Evolutionary conservation across 2,329 filamentous ascomycete species (phyloP), one percentile per base, ranked within the genome.

Genomic region (Fusarium temperatum): DNA sequence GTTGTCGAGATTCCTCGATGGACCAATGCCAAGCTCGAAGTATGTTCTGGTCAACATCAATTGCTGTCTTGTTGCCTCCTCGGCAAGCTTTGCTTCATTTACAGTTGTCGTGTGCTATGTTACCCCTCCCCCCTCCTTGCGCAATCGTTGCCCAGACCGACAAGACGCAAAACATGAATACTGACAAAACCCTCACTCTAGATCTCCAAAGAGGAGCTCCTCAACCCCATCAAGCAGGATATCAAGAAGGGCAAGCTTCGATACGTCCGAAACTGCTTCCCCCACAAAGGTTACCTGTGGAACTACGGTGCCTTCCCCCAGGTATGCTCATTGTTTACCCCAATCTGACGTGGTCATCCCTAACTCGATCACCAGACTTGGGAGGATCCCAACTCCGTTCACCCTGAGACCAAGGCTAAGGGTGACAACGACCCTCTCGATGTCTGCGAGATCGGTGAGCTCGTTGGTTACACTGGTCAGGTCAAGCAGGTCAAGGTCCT

Each of bases 401-500:
- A 99, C 91, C 96, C 95, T 75, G 96, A 99, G 90, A 99, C 96
- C 88, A 98, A 98, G 91, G 94, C 96, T 85, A 98, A 98, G 90
- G 96, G 96, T 82, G 96, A 99, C 90, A 97, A 98, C 86, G 96
- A 99, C 88, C 96, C 96, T 82, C 92, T 99, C 81, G 96, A 99
- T 83, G 96, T 99, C 80, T 99, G 96, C 90, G 96, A 99, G 89
- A 98, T 99, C 80, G 96, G 96, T 82, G 96, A 99, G 91, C 91
- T 98, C 69, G 96, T 99, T 81, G 94, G 94, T 85, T 97, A 97
- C 89, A 90, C 92, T 71, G 96, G 96, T 80, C 96, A 99, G 89
- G 88, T 99, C 85, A 99, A 98, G 91, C 96, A 98, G 89, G 96
- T 99, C 91, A 99, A 98, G 93, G 94, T 98, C 75, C 93, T 99